Conservation (phyloP, 345 rosid genomes). For the Citrus trifoliata region DNA sequence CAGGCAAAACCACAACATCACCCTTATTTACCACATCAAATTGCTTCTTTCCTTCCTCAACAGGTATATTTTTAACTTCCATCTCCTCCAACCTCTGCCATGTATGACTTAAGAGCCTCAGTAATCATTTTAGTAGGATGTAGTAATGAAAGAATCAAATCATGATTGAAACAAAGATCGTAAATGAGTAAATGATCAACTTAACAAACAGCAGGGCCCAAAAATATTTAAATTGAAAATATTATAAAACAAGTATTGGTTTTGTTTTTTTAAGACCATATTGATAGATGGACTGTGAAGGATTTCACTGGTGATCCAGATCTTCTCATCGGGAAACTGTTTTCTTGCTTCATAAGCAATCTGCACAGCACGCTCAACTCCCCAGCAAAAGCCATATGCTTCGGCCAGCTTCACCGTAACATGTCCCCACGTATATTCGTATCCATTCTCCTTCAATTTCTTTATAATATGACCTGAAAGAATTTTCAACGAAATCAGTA, state of each 20-base stretch:
- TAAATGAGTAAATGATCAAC: not conserved
- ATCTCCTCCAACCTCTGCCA: slow-evolving; percentile 84
- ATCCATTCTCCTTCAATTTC: slow-evolving; percentile 78
- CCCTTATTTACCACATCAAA: slow-evolving; percentile 73
- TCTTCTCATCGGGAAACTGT: slow-evolving; percentile 72
- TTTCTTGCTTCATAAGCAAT: slow-evolving; percentile 95
- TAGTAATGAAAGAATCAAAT: not conserved
- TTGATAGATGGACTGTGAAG: slow-evolving; percentile 92
- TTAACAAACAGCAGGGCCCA: not conserved
- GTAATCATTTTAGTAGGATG: not conserved
- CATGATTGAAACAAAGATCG: not conserved
- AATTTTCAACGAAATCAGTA: not conserved
- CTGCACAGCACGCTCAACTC: slow-evolving; percentile 95
- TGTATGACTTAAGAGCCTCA: slow-evolving; percentile 4
- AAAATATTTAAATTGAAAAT: not conserved
- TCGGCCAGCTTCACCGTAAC: slow-evolving; percentile 84
- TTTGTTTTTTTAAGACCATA: slow-evolving; percentile 37
- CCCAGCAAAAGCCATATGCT: slow-evolving; percentile 91
- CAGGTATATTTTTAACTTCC: slow-evolving; percentile 65
- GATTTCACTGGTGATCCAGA: slow-evolving; percentile 93
- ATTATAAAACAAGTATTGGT: not conserved
- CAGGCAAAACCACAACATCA: slow-evolving; percentile 91
- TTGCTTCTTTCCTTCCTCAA: slow-evolving; percentile 66
- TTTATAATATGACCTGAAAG: slow-evolving; percentile 68
- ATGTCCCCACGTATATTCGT: slow-evolving; percentile 74